These are phyloP conservation scores for Achaetomiella virescens DNA, from an alignment of 495 filamentous ascomycete genomes.

Conservation along the genomic window DNA sequence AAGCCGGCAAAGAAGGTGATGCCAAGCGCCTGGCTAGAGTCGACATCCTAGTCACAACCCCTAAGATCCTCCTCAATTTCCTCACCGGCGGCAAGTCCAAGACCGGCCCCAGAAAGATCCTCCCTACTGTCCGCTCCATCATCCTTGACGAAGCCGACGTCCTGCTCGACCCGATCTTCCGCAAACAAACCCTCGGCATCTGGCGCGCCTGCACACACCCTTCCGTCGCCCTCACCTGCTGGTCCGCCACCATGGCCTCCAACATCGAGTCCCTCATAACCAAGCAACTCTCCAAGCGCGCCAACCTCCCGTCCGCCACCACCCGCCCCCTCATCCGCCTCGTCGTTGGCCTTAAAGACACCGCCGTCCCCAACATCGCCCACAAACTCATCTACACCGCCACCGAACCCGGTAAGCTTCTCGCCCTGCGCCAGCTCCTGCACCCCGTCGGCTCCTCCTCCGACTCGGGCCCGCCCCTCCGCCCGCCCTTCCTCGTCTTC, in stretches of 20 bases:
- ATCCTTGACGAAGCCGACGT: conserved; percentile 94
- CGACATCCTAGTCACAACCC: conserved; percentile 86
- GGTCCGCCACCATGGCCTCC: conserved; percentile 96
- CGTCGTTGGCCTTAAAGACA: conserved; percentile 91
- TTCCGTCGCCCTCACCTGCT: conserved; percentile 66
- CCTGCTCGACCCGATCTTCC: conserved; percentile 83
- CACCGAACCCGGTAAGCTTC: conserved; percentile 86
- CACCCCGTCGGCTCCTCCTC: conserved; percentile 60
- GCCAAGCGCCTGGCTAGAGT: conserved; percentile 53
- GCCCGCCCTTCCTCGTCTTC: conserved; percentile 88
- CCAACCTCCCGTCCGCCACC: conserved; percentile 36
- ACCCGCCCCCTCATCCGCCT: conserved; percentile 64
- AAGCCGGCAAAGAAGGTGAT: conserved; percentile 4
- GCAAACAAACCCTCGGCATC: conserved; percentile 79
- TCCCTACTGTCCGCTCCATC: conserved; percentile 63
- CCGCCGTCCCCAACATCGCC: conserved; percentile 81
- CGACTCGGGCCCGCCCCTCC: conserved; percentile 54
- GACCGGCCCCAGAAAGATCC: conserved; percentile 32
- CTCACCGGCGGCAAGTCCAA: conserved; percentile 46
- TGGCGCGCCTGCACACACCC: conserved; percentile 70
- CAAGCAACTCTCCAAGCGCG: conserved; percentile 47
- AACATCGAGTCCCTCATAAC: conserved; percentile 73
- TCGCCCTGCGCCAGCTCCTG: conserved; percentile 87
- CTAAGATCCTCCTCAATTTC: conserved; percentile 68
- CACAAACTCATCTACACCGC: conserved; percentile 88